These are phyloP conservation scores for Xylariaceae sp. DNA, from an alignment of 2,329 filamentous ascomycete species.

Conservation along the genomic window DNA sequence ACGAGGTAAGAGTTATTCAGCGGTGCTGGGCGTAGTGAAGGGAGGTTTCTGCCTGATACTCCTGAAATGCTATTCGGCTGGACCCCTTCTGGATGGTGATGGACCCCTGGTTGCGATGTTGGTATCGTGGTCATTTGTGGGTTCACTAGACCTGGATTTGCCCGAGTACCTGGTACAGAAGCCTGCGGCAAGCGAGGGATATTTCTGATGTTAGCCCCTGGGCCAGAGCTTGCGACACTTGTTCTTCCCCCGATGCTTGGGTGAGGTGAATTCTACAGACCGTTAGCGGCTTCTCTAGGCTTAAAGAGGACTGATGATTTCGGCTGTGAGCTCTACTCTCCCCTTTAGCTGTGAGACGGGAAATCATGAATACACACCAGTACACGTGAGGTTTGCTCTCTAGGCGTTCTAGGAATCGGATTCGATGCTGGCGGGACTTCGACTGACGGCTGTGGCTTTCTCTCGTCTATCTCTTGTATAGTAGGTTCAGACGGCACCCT, in stretches of 20 bases:
- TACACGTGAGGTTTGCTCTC: not conserved
- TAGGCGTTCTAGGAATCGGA: no score
- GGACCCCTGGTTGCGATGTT: not conserved
- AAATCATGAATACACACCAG: not conserved
- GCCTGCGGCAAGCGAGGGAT: not conserved
- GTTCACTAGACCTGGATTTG: not conserved
- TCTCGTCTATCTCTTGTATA: not conserved
- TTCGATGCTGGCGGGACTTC: not conserved
- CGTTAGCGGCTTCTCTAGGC: not conserved
- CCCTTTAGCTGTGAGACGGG: not conserved
- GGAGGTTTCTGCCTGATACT: not conserved
- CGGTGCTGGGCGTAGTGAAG: no score
- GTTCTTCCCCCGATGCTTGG: not conserved
- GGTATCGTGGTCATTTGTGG: not conserved
- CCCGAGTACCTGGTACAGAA: not conserved
- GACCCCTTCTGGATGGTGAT: not conserved
- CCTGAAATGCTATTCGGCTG: slow-evolving; percentile 1
- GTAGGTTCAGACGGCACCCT: not conserved
- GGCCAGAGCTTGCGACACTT: not conserved
- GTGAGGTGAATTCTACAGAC: not conserved
- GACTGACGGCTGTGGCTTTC: not conserved
- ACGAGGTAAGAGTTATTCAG: no score
- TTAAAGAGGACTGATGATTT: not conserved
- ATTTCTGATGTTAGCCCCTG: not conserved
- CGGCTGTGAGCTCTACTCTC: not conserved